Base-by-base conservation (phyloP, 768 basidiomycete genomes). In the Lactifluus volemus region DNA sequence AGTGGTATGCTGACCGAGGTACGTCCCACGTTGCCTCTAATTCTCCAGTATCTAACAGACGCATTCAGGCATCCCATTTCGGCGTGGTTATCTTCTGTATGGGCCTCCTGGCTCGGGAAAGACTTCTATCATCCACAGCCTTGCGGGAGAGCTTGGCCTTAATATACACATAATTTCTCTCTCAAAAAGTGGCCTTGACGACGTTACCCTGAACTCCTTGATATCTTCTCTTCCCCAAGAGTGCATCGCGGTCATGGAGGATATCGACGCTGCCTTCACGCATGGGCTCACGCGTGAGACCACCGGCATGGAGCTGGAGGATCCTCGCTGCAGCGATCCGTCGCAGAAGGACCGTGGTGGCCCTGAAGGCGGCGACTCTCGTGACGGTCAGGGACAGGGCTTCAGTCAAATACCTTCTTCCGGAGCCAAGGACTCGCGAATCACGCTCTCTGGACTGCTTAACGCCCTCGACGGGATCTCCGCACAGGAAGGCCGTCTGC, bases 211-310 rank as follows among this genome's bases (percentile, higher is more conserved):
- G 29, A 78, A 75, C 55, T 76, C 81, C 44, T 75, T 89, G 47
- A 81, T 89, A 60, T 76, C 79, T 9, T 74, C 77, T 2, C 76
- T 90, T 2, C 89, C 89, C n/a, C 78, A 83, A 59, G 77, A 78
- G 65, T 89, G 85, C 67, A 85, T 92, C 58, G 82, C 84, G 5
- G 76, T 92, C 39, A 89, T 92, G 82, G 89, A 92, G 70, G 90
- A 92, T 69, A 85, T 92, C 57, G 90, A 92, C 65, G 87, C 84
- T 2, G 89, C 88, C 2, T 88, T 91, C 72, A 73, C 74, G 36
- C 76, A 74, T 48, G 73, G 74, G 21, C 64, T 79, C 53, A 74
- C 53, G 45, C 76, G 76, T 42, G 73, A 76, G n/a, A 51, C 36
- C 15, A 30, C 67, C 4, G 65, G 55, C 42, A 55, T 53, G 7